Percentiles rank a stretch among this genome's conserved stretches.
phyloP scores from a whole-genome alignment of 495 filamentous ascomycete species.

The Tuber indicum region DNA sequence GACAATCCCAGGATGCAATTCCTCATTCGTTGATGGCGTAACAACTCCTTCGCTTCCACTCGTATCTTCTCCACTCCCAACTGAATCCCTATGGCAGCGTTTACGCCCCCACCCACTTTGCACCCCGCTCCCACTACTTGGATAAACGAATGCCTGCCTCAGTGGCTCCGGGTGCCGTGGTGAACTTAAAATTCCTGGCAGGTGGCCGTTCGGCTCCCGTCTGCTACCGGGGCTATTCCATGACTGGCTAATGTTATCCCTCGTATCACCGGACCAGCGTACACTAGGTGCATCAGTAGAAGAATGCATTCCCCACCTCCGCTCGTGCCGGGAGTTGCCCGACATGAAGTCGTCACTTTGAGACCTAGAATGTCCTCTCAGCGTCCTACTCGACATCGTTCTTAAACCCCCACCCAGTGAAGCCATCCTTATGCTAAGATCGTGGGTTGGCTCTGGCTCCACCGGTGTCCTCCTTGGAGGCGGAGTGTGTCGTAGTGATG shows the following conservation, averaged over 20 bases:
- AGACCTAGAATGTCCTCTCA: not conserved
- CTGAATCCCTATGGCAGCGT: slow-evolving; percentile 19
- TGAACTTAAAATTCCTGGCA: not conserved
- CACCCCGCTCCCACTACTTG: slow-evolving; percentile 31
- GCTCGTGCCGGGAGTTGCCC: not conserved
- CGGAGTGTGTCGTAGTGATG: slow-evolving; percentile 3
- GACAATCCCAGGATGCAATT: slow-evolving; percentile 34
- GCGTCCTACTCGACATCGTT: not conserved
- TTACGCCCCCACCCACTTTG: slow-evolving; percentile 17
- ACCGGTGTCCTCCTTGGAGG: slow-evolving; percentile 18
- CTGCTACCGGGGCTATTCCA: not conserved
- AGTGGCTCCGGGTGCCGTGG: not conserved
- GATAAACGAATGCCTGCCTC: not conserved
- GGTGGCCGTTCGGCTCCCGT: not conserved
- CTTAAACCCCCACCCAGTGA: not conserved
- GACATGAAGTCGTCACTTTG: slow-evolving; percentile 4
- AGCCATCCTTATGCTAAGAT: slow-evolving; percentile 8
- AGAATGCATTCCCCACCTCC: not conserved
- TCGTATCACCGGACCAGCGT: not conserved
- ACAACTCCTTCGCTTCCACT: slow-evolving; percentile 36
- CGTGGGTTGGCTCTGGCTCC: slow-evolving; percentile 3
- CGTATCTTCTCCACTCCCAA: slow-evolving; percentile 36
- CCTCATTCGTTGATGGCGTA: slow-evolving; percentile 36
- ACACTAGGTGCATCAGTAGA: not conserved
- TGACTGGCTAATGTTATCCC: not conserved